Evolutionary conservation across 2,329 filamentous ascomycete species (phyloP), one percentile per base, ranked within the genome.

Genomic region (Bisporella sp.): DNA sequence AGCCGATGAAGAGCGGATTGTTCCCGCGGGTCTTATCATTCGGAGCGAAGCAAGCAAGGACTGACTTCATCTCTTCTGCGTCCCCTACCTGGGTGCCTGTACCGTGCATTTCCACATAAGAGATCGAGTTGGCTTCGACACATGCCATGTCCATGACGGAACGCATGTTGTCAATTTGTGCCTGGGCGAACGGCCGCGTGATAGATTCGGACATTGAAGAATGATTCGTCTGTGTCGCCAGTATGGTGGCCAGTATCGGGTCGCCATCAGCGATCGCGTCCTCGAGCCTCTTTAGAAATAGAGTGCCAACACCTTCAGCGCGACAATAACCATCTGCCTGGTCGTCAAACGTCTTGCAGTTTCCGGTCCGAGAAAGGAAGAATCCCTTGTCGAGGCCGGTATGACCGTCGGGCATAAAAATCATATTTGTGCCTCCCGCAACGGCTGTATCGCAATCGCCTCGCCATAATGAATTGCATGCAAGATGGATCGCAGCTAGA

Each of bases 61-160:
- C n/a, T n/a, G n/a, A n/a, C n/a, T n/a, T n/a, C n/a, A n/a, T n/a
- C n/a, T n/a, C n/a, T n/a, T n/a, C n/a, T n/a, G n/a, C n/a, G n/a
- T n/a, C n/a, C n/a, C n/a, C n/a, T 4, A 56, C 48, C 11, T 48
- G 35, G 1, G 57, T 59, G 4, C 57, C 57, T 1, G 57, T 59
- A 3, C 56, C 56, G 37, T 58, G 56, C 28, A 30, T 41, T 44
- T 57, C 55, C 30, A 54, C 41, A n/a, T n/a, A n/a, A n/a, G n/a
- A n/a, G n/a, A n/a, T n/a, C n/a, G n/a, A n/a, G n/a, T n/a, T n/a
- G n/a, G n/a, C n/a, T n/a, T n/a, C n/a, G n/a, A n/a, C n/a, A n/a
- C n/a, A n/a, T n/a, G n/a, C n/a, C n/a, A n/a, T n/a, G n/a, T n/a
- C n/a, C n/a, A n/a, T n/a, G n/a, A n/a, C n/a, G n/a, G n/a, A n/a